These are phyloP conservation scores for Corylus heterophylla DNA, from an alignment of 306 rosid genomes.

Conservation along the genomic window DNA sequence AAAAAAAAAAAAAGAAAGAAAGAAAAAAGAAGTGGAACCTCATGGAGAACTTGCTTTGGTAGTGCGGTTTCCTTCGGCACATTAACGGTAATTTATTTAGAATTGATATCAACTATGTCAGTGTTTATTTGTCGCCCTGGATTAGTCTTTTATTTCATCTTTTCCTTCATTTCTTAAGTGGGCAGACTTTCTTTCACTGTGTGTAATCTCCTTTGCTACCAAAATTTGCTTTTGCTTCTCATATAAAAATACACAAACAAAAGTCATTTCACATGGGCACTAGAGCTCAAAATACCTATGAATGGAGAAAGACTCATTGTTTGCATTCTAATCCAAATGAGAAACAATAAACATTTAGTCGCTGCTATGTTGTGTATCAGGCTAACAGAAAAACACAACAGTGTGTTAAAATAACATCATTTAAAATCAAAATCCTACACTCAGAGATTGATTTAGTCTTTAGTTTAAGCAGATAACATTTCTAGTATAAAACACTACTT, in stretches of 20 bases:
- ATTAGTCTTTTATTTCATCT: no score
- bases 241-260: background rate
- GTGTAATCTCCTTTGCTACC: background rate
- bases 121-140: background rate
- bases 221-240: background rate
- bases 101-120: background rate
- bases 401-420: background rate
- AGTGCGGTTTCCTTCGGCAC: conserved; percentile 36
- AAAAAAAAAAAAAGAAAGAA: background rate
- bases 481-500: background rate
- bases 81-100: background rate
- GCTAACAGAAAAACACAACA: background rate
- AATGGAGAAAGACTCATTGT: background rate
- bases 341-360: background rate
- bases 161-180: no score
- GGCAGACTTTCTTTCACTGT: background rate
- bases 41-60: conserved; percentile 56
- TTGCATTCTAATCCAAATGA: background rate
- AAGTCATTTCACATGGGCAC: background rate
- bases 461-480: background rate
- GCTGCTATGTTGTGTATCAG: background rate
- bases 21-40: conserved; percentile 51
- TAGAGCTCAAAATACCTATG: background rate
- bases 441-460: background rate
- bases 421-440: background rate